These are phyloP conservation scores for Amesomyces nigricolor DNA, from an alignment of 2,329 filamentous ascomycete species.

Conservation along the genomic window DNA sequence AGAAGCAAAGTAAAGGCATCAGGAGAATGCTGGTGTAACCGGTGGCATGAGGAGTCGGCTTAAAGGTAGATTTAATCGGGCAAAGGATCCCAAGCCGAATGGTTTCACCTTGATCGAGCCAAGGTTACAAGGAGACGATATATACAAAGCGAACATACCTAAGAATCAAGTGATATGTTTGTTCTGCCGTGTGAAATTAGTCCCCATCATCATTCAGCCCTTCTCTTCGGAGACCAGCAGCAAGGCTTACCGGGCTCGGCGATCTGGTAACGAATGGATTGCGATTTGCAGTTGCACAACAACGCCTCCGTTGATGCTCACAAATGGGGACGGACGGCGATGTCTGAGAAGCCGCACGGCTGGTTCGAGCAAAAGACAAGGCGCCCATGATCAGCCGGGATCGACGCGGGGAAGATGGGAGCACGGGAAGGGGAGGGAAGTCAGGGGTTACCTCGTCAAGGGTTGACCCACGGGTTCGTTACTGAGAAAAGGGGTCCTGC, in stretches of 20 bases:
- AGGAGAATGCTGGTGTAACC: not conserved
- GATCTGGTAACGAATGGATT: slow-evolving; percentile 6
- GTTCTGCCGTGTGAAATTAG: not conserved
- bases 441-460: not conserved
- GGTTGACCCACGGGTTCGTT: not conserved
- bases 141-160: no score
- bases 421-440: not conserved
- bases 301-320: not conserved
- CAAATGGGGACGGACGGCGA: not conserved
- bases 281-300: slow-evolving; percentile 6
- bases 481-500: not conserved
- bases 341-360: slow-evolving; percentile 3
- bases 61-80: not conserved
- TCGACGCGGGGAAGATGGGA: slow-evolving; percentile 6
- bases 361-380: not conserved
- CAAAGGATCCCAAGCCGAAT: no score
- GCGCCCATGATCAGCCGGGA: not conserved
- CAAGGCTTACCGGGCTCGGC: slow-evolving; percentile 2
- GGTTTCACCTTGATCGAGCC: no score
- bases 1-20: not conserved
- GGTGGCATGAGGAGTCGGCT: not conserved
- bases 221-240: not conserved
- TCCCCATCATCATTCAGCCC: not conserved
- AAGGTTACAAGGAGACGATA: no score
- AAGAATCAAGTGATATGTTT: no score